Conservation (phyloP, 768 basidiomycete species). For the Podaxis mareebaensis region DNA sequence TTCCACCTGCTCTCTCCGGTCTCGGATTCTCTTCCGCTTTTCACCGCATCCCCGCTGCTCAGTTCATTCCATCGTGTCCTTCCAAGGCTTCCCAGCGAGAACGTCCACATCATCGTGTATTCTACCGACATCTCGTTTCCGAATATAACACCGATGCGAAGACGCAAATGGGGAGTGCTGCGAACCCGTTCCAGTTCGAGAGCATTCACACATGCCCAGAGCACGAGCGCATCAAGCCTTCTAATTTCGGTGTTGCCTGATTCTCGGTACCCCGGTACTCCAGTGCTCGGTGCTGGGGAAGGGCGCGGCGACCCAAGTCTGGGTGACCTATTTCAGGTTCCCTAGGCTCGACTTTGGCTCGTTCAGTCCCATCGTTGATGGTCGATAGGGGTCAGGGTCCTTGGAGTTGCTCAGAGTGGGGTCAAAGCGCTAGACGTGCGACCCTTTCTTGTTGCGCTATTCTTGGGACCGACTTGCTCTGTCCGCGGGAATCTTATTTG, state of each 20-base stretch:
- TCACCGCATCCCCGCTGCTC: neutral
- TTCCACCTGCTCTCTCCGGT: neutral
- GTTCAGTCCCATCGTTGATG: neutral
- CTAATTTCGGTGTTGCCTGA: neutral
- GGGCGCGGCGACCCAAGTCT: neutral
- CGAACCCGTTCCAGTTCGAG: neutral
- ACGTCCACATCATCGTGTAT: neutral
- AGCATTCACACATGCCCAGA: neutral
- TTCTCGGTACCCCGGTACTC: neutral
- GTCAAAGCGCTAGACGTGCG: neutral
- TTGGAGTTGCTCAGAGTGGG: neutral
- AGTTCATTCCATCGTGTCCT: neutral
- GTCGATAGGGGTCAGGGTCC: neutral
- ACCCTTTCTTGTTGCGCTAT: neutral
- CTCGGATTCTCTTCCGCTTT: neutral
- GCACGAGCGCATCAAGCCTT: neutral
- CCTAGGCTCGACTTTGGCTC: neutral
- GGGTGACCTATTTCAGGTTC: neutral
- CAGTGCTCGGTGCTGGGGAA: slow-evolving; percentile 6
- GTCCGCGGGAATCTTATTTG: neutral
- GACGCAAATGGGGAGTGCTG: neutral
- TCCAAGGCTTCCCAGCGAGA: neutral
- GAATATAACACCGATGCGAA: neutral
- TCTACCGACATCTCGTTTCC: neutral
- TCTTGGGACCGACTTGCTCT: neutral